A percentile compares a stretch with the other conserved stretches of the same genome.
Evolutionary conservation across 768 basidiomycete species (phyloP).

Genomic region (Auricularia sp.): DNA sequence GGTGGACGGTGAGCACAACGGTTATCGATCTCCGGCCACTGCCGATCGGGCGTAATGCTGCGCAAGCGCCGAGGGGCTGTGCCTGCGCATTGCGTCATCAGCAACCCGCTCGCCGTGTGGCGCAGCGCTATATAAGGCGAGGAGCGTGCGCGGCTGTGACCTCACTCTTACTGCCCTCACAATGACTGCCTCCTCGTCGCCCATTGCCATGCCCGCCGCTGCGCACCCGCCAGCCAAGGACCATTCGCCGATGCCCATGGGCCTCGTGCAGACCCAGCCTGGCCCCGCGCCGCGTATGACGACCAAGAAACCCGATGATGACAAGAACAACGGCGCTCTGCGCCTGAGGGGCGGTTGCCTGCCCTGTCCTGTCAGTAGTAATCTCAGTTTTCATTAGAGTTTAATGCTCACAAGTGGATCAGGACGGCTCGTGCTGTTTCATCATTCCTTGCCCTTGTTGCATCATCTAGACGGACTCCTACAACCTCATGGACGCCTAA

Average conservation of each 20-base stretch:
- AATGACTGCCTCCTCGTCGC: background rate
- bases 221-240: background rate
- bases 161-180: background rate
- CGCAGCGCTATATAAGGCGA: background rate
- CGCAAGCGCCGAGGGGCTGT: background rate
- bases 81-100: background rate
- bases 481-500: background rate
- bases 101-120: background rate
- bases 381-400: no score
- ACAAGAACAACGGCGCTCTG: background rate
- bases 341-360: background rate
- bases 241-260: background rate
- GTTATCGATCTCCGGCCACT: background rate
- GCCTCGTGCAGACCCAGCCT: background rate
- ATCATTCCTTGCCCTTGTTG: background rate
- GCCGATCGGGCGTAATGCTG: background rate
- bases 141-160: background rate
- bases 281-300: background rate
- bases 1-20: background rate
- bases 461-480: background rate
- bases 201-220: background rate
- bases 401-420: background rate
- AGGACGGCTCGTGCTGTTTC: background rate
- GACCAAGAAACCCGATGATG: background rate
- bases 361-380: background rate